Base-by-base conservation (phyloP, 2,329 filamentous ascomycete species). In the Colletotrichum tabaci region DNA sequence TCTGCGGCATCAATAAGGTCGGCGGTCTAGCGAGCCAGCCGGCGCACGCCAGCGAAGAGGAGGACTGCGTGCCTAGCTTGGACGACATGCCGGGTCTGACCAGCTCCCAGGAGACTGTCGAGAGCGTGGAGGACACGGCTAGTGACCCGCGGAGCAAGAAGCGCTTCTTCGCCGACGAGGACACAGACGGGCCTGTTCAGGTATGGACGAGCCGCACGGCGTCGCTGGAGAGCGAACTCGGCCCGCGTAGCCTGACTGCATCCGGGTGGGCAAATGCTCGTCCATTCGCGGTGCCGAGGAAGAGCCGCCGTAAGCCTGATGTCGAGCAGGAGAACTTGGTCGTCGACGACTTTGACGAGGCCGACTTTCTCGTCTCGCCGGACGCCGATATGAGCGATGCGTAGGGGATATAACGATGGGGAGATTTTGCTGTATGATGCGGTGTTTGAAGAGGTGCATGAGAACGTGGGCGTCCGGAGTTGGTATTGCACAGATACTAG, bases 1-100 rank as follows among this genome's bases (percentile, higher is more conserved):
- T 95, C 79, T 96, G 94, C 79, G 94, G 94, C 35, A 87, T 96
- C 75, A 88, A 94, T 83, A 94, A 91, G 77, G 86, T 93, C 67
- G 93, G 93, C 49, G 93, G 93, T 0, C 82, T 92, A 52, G 88
- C 87, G 40, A 84, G 87, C 38, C 92, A 94, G 78, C 85, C 89
- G 16, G 80, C 84, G 26, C 82, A 58, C 42, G 44, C 73, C 18
- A 70, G 73, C 52, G 75, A 73, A n/a, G 73, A 81, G 53, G 76
- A 76, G 18, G 23, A 35, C 23, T 57, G 42, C 4, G 69, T 82
- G 5, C 81, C 81, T 3, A 77, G 77, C 7, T 73, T 82, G 18
- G 83, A 86, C 61, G 81, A 82, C 13, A 74, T 87, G 44, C 86
- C 86, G 1, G 83, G 84, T 40, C 80, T 90, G 61, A 87, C 85